Evolutionary conservation across 2,329 filamentous ascomycete genomes (phyloP), one percentile per base, ranked within the genome.

Genomic region (Paraphaeosphaeria sporulosa): DNA sequence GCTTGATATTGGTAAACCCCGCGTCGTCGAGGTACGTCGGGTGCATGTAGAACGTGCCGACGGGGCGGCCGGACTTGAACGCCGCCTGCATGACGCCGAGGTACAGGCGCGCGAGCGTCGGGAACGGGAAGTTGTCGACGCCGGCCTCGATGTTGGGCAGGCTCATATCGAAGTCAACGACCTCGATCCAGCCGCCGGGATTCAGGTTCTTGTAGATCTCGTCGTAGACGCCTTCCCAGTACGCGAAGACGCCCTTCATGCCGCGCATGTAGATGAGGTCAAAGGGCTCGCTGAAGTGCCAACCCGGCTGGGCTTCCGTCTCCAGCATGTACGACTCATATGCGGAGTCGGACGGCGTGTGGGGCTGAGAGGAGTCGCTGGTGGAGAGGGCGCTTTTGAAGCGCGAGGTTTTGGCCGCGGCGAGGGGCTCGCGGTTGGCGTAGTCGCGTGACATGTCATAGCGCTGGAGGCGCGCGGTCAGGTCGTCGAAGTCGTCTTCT

Each of bases 251-350:
- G 36, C 82, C 82, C 30, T 80, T 80, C 54, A 84, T 76, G 49
- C 78, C 78, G 52, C 83, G 80, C 9, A 84, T 65, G 61, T 85
- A 83, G 50, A 85, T 80, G 34, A 84, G 75, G 55, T 84, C 82
- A 68, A 83, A 85, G 0, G 78, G 76, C 6, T 81, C 75, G 57
- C 79, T 79, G 60, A 83, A 84, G 44, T 81, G 78, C 83, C 83
- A 85, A 23, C 75, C 74, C 1, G 70, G 70, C 48, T 69, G 66
- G 2, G 65, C 64, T 25, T 64, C 66, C 1, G 67, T 58, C 3
- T 67, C 61, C 5, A 75, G 67, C 4, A 57, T 59, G 30, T 64
- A 68, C 0, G 64, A 65, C 17, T 76, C 67, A 46, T 69, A 70
- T 25, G 67, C 62, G 6, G 72, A 44, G 42, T 71, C 68, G 6